Conservation (phyloP, 2,329 filamentous ascomycete genomes). For the Coniochaeta sp. region DNA sequence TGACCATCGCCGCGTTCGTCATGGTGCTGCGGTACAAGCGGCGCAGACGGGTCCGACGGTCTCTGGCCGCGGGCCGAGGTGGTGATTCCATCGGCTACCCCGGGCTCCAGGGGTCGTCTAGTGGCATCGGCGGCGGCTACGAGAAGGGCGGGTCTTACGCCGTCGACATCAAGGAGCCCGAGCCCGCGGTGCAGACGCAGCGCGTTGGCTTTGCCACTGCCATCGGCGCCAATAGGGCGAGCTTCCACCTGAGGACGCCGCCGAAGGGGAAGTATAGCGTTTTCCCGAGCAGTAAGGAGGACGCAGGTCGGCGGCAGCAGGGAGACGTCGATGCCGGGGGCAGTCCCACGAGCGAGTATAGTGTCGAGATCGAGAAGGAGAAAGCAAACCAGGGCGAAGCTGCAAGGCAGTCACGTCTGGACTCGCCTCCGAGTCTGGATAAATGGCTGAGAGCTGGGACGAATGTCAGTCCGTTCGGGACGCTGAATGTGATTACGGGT, state of each 20-base stretch:
- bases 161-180: background rate
- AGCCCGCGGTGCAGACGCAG: background rate
- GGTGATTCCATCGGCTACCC: background rate
- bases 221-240: background rate
- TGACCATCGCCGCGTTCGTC: conserved; percentile 22
- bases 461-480: conserved; percentile 24
- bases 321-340: background rate
- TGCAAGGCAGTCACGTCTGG: conserved; percentile 7
- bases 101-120: background rate
- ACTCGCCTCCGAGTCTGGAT: conserved; percentile 18
- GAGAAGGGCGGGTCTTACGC: background rate
- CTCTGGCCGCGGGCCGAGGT: background rate
- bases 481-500: conserved; percentile 11
- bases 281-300: conserved; percentile 13
- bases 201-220: background rate
- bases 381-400: background rate
- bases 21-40: conserved; percentile 9
- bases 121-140: background rate
- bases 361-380: conserved; percentile 2
- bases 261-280: conserved; percentile 15
- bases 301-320: background rate
- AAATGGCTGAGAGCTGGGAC: conserved; percentile 23
- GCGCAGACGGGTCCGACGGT: background rate
- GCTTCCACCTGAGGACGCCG: conserved; percentile 7
- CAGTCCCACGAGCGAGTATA: conserved; percentile 1